Evolutionary conservation across 805 yeast genomes (phyloP), one percentile per base, ranked within the genome.

Genomic region (Schizosaccharomyces pombe): DNA sequence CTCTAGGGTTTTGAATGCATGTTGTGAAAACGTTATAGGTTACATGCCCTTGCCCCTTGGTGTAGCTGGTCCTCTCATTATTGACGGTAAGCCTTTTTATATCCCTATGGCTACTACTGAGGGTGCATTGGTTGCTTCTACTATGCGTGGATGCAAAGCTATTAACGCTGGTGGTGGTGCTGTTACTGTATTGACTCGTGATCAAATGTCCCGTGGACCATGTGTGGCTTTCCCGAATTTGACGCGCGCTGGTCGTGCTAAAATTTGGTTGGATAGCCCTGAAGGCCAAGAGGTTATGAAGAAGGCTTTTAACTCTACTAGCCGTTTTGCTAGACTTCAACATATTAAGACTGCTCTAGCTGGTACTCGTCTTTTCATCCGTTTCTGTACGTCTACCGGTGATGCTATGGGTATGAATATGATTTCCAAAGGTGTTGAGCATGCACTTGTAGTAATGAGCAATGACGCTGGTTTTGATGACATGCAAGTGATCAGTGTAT

Each of bases 321-420:
- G 97, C 16, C 77, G 99, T 69, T 91, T 91, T 70, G 99, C 99
- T 16, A 79, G 95, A 64, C 75, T 91, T 63, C 94, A 84, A 67
- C 82, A 82, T 61, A 72, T 89, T 59, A 83, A 85, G 67, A 85
- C 96, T 16, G 94, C 97, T 2, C 72, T 89, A 67, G 98, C 99
- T 16, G 98, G 99, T 31, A 82, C 82, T 52, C 72, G 82, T 61
- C 72, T 91, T 62, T 91, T 77, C 63, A 81, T 91, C 61, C 79
- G 99, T 64, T 91, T 91, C 73, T 79, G 87, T 66, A 93, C 99
- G n/a, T 86, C 95, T 40, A 91, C 99, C 19, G 99, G 99, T 68
- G 99, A 91, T 72, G 99, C 99, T 19, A 91, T 91, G 99, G 99
- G 99, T 59, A 91, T 91, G 99, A 91, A 91, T 67, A 91, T 91